Evolutionary conservation across 2,329 filamentous ascomycete species (phyloP).

Genomic region (Colletotrichum sp.): DNA sequence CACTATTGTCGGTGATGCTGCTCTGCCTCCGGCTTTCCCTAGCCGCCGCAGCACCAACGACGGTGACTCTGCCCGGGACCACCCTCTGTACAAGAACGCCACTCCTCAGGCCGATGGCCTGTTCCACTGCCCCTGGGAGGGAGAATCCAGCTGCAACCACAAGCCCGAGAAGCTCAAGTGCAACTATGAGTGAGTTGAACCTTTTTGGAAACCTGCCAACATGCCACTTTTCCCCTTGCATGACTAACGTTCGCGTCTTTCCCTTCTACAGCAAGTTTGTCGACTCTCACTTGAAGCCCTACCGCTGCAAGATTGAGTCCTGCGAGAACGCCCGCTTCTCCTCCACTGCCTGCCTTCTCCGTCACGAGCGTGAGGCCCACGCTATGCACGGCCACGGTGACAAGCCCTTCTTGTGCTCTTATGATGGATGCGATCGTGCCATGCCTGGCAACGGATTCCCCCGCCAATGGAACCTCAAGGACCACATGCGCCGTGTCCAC

Average conservation of each 20-base stretch:
- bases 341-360: conserved; percentile 91
- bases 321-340: conserved; percentile 92
- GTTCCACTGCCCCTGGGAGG: conserved; percentile 92
- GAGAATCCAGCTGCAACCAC: conserved; percentile 76
- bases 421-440: conserved; percentile 85
- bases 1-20: conserved; percentile 39
- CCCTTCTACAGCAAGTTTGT: conserved; percentile 79
- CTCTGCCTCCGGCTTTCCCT: conserved; percentile 43
- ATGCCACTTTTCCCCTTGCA: not conserved
- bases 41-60: conserved; percentile 55
- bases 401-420: conserved; percentile 89
- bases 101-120: conserved; percentile 73
- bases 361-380: conserved; percentile 94
- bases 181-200: conserved; percentile 87
- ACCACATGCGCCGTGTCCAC: conserved; percentile 97
- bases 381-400: conserved; percentile 94
- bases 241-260: conserved; percentile 27
- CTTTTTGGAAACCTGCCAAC: not conserved
- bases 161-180: conserved; percentile 96
- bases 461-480: conserved; percentile 91
- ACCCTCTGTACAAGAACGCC: conserved; percentile 73
- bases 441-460: conserved; percentile 87
- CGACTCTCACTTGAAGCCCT: conserved; percentile 95
- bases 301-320: conserved; percentile 85
- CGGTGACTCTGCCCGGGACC: conserved; percentile 64